These are phyloP conservation scores for Spathaspora sp. DNA, from an alignment of 805 yeast genomes.

Conservation along the genomic window DNA sequence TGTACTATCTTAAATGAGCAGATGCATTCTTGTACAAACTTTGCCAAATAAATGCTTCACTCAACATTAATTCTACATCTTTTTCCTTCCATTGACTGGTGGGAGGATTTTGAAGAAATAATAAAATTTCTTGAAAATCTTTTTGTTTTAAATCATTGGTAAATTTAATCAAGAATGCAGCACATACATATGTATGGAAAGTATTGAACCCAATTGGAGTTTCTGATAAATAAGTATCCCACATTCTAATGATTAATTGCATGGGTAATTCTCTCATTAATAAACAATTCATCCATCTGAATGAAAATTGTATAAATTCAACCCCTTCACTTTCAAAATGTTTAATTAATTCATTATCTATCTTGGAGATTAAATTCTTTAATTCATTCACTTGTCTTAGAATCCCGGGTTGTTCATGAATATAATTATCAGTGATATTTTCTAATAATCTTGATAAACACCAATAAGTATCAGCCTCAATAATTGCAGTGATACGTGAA, in stretches of 20 bases:
- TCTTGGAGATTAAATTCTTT: constrained; percentile 71
- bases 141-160: constrained; percentile 69
- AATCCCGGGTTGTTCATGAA: constrained; percentile 98
- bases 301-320: constrained; percentile 94
- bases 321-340: constrained; percentile 80
- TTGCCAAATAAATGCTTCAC: constrained; percentile 98
- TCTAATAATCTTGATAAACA: constrained; percentile 87
- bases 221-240: constrained; percentile 91
- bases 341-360: constrained; percentile 66
- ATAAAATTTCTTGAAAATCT: constrained; percentile 94
- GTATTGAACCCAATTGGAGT: constrained; percentile 77
- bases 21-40: constrained; percentile 83
- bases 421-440: constrained; percentile 94
- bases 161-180: constrained; percentile 91
- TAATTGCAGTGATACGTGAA: constrained; percentile 53
- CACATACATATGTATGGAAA: constrained; percentile 96
- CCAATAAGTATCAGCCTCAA: constrained; percentile 98
- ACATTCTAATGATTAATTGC: constrained; percentile 81
- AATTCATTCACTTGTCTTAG: constrained; percentile 84
- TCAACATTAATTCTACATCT: constrained; percentile 85
- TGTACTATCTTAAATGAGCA: constrained; percentile 64
- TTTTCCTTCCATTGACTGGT: constrained; percentile 82
- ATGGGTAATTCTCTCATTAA: constrained; percentile 90
- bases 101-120: constrained; percentile 88
- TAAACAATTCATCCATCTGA: constrained; percentile 98